These are phyloP conservation scores for Coprinopsis cinerea DNA, from an alignment of 768 basidiomycete species.

Conservation along the genomic window DNA sequence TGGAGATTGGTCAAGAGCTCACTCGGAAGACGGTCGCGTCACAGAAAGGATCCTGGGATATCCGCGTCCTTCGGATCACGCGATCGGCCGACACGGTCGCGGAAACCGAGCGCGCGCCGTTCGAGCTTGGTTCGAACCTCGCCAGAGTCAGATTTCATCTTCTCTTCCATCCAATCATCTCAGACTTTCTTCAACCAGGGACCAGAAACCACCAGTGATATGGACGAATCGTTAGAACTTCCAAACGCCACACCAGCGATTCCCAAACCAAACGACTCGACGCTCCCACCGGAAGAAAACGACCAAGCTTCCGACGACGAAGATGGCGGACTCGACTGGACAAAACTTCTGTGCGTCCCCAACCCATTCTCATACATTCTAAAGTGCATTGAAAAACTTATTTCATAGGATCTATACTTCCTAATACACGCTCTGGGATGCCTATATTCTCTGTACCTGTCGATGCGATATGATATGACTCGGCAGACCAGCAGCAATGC, in stretches of 20 bases:
- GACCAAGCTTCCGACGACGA: conserved; percentile 51
- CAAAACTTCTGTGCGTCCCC: conserved; percentile 56
- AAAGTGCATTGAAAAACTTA: conserved; percentile 13
- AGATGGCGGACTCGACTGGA: conserved; percentile 78
- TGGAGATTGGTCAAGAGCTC: not conserved
- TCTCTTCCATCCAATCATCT: too few relatives aligned
- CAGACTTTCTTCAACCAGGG: not conserved
- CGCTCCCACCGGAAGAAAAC: conserved; percentile 30
- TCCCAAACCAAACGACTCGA: conserved; percentile 12
- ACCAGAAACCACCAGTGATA: conserved; percentile 21
- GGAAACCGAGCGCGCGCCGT: too few relatives aligned
- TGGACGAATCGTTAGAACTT: conserved; percentile 60
- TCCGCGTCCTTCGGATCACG: too few relatives aligned
- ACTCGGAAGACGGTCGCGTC: not conserved
- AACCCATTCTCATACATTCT: not conserved
- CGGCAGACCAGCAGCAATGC: conserved; percentile 33
- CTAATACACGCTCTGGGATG: too few relatives aligned
- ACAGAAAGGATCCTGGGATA: too few relatives aligned
- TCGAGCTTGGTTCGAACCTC: not conserved
- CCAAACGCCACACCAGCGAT: conserved; percentile 28
- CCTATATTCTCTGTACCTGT: too few relatives aligned
- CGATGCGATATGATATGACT: too few relatives aligned
- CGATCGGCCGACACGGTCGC: too few relatives aligned
- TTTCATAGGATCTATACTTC: too few relatives aligned
- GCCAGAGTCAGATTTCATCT: too few relatives aligned